Evolutionary conservation across 306 rosid species (phyloP), one percentile per base, ranked within the genome.

Genomic region (Boehmeria nivea): DNA sequence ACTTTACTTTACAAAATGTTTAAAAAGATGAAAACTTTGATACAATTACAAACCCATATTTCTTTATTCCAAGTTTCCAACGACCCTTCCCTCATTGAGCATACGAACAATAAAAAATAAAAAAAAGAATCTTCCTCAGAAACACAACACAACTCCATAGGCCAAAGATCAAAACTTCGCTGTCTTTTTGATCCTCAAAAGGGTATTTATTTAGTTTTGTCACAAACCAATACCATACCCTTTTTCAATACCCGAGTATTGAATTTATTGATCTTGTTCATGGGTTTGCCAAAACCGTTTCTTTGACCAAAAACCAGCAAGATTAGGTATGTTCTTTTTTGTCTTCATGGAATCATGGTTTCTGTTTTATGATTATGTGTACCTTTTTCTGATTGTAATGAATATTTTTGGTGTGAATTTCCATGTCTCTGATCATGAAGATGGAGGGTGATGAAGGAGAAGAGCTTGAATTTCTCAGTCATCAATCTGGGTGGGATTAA

Each of bases 371-470:
- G 51, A 16, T 56, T 66, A 49, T 43, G 36, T 31, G 36, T 31
- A 58, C 21, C 24, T 34, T 39, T 27, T 12, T 45, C 8, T 61
- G 62, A 54, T 56, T 21, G 52, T 68, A 8, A 28, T 28, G 5
- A n/a, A n/a, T 8, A 28, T 28, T 28, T 28, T 28, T 31, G 36
- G 36, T 31, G 9, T 31, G 9, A 31, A n/a, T n/a, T n/a, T n/a
- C n/a, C n/a, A n/a, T n/a, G n/a, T n/a, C n/a, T 19, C 6, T 72
- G 67, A 63, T 72, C 64, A 51, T 62, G 69, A 47, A 80, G 76
- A 72, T 80, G 94, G 83, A 74, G 42, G 81, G 76, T 45, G 86
- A 79, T 21, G 93, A 73, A 22, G 82, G 76, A 22, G 80, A 74
- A 27, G 73, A 76, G 53, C 61, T 31, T n/a, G n/a, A 10, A 4